phyloP scores from a whole-genome alignment of 176 grass and related monocot species.

The Typha latifolia region DNA sequence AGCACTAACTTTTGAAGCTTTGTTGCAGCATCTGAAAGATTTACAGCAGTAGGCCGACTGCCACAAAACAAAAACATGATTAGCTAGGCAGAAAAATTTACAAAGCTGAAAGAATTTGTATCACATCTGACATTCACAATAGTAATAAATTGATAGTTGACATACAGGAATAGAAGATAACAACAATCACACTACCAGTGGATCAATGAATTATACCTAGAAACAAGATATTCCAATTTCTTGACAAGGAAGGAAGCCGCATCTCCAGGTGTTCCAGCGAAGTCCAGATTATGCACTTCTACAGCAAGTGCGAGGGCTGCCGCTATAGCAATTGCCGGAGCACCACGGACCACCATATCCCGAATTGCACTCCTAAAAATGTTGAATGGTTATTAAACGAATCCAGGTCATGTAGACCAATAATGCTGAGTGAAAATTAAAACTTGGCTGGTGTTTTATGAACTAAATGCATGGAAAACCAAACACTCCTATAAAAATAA shows the following conservation, averaged over 20 bases:
- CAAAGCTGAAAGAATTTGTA: too few relatives aligned
- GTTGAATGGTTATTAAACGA: not conserved
- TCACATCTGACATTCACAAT: not conserved
- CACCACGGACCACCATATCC: conserved; percentile 92
- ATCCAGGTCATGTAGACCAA: not conserved
- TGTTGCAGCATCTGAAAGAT: conserved; percentile 71
- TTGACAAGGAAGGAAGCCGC: conserved; percentile 60
- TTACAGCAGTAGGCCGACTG: conserved; percentile 95
- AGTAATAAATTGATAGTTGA: not conserved
- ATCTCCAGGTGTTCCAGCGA: conserved; percentile 43
- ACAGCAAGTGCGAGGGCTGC: conserved; percentile 65
- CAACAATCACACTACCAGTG: not conserved
- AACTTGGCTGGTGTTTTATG: too few relatives aligned
- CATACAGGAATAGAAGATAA: not conserved
- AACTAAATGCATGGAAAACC: too few relatives aligned
- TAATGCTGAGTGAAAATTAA: not conserved
- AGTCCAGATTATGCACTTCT: conserved; percentile 54
- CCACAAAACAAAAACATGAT: conserved; percentile 13
- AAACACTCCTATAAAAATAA: too few relatives aligned
- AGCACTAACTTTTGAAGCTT: conserved; percentile 65
- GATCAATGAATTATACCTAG: conserved; percentile 45
- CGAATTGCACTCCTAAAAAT: conserved; percentile 65
- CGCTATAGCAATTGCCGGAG: conserved; percentile 87
- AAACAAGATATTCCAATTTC: conserved; percentile 92
- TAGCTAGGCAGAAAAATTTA: conserved; percentile 1